These are phyloP conservation scores for Vararia minispora DNA, from an alignment of 768 basidiomycete species.

Conservation along the genomic window DNA sequence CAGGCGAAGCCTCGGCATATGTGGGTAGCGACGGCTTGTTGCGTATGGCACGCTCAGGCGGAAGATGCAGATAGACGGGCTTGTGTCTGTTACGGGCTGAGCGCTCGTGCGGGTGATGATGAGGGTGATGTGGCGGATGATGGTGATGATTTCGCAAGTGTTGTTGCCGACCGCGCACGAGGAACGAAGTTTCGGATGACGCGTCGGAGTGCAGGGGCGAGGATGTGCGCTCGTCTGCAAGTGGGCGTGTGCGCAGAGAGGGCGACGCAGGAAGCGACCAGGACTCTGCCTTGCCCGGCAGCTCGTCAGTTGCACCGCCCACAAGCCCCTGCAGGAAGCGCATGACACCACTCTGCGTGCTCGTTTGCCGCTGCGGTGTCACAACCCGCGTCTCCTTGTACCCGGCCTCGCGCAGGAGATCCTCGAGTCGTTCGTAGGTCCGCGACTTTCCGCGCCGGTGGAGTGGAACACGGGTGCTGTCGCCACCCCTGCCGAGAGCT, in stretches of 20 bases:
- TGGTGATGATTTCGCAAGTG: too few species aligned
- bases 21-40: conserved; percentile 14
- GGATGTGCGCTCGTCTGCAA: too few species aligned
- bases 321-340: conserved; percentile 59
- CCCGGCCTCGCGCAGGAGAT: conserved; percentile 76
- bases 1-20: conserved; percentile 28
- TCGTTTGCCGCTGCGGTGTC: conserved; percentile 54
- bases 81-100: too few species aligned
- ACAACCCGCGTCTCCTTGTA: conserved; percentile 89
- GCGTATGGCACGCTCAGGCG: conserved; percentile 10
- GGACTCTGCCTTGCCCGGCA: too few species aligned
- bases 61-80: too few species aligned
- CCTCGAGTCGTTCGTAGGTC: conserved; percentile 77
- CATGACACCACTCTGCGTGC: conserved; percentile 36
- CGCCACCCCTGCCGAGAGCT: conserved; percentile 32
- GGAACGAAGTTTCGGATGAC: too few species aligned
- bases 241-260: too few species aligned
- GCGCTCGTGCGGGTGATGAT: too few species aligned
- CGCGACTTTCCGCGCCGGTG: conserved; percentile 71
- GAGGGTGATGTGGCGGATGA: too few species aligned
- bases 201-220: too few species aligned
- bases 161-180: too few species aligned
- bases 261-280: too few species aligned
- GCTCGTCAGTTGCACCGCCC: conserved; percentile 20
- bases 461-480: conserved; percentile 45